A percentile compares a stretch with the other conserved stretches of the same genome.
Conservation (phyloP, 345 rosid genomes). For the Erodium maritimum region DNA sequence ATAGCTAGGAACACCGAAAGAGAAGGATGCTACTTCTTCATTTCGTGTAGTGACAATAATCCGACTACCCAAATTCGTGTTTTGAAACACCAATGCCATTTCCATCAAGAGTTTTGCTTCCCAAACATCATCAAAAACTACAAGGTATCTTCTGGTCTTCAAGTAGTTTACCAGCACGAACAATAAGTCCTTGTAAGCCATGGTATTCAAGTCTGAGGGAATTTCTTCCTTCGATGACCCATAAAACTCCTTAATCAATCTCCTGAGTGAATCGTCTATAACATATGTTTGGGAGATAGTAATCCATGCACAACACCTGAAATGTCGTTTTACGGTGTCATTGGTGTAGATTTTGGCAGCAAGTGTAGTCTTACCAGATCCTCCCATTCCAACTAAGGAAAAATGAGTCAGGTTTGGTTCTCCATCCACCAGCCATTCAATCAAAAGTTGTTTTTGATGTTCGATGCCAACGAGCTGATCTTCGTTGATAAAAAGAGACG, state of each 20-base stretch:
- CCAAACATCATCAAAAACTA: too few relatives aligned
- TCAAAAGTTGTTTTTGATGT: background rate
- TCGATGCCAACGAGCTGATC: conserved; percentile 9
- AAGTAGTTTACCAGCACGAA: conserved; percentile 20
- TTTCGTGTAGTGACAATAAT: too few relatives aligned
- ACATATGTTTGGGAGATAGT: conserved; percentile 27
- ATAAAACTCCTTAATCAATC: conserved; percentile 23
- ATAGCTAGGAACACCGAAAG: conserved; percentile 14
- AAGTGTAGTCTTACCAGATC: too few relatives aligned
- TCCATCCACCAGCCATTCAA: conserved; percentile 14
- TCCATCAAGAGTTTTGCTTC: too few relatives aligned
- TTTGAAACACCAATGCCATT: too few relatives aligned
- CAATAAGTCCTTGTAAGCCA: conserved; percentile 20
- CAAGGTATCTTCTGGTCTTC: too few relatives aligned
- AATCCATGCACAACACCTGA: conserved; percentile 25
- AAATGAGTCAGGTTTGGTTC: conserved; percentile 14
- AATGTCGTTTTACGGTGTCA: conserved; percentile 15
- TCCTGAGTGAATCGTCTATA: conserved; percentile 24
- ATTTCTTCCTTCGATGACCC: conserved; percentile 13
- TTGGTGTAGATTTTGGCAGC: too few relatives aligned
- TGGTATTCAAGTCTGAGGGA: conserved; percentile 14
- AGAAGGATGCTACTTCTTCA: conserved; percentile 14
- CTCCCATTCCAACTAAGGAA: conserved; percentile 26
- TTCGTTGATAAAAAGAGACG: conserved; percentile 3
- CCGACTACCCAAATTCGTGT: too few relatives aligned